Conservation (phyloP, 345 rosid genomes). For the Sisymbrium irio region DNA sequence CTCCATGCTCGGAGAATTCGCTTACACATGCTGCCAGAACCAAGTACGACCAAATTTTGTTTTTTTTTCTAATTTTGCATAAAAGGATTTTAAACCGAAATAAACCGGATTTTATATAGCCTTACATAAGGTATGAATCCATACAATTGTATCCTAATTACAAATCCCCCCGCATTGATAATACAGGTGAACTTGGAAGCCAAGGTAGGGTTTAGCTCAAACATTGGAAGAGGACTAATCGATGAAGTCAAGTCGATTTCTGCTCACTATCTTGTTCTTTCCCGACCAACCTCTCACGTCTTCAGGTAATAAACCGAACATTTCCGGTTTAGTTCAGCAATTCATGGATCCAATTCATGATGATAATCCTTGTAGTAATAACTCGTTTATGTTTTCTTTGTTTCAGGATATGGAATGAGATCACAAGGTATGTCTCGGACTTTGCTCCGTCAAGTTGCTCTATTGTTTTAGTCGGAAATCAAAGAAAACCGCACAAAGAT, state of each 20-base stretch:
- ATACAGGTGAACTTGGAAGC: conserved; percentile 84
- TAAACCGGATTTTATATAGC: background rate
- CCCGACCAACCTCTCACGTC: conserved; percentile 43
- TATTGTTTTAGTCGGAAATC: conserved; percentile 58
- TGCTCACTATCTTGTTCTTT: conserved; percentile 67
- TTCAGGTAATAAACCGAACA: conserved; percentile 15
- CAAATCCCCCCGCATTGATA: too few relatives aligned
- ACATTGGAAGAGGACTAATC: conserved; percentile 56
- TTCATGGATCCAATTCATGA: background rate
- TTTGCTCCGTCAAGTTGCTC: conserved; percentile 64
- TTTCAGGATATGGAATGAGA: conserved; percentile 46
- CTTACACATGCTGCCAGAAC: conserved; percentile 53
- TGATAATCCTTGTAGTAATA: background rate
- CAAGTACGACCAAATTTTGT: conserved; percentile 37
- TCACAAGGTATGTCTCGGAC: conserved; percentile 50
- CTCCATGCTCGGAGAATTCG: conserved; percentile 77
- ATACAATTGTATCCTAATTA: too few relatives aligned
- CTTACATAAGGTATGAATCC: background rate
- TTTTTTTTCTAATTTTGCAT: background rate
- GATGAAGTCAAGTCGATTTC: conserved; percentile 73
- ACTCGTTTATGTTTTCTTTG: background rate
- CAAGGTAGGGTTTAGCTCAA: conserved; percentile 65
- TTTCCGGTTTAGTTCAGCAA: background rate
- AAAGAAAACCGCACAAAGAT: conserved; percentile 28
- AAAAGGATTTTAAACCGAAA: background rate